Evolutionary conservation across 176 grass and related monocot species (phyloP), one percentile per base, ranked within the genome.

Genomic region (Chloris gayana): DNA sequence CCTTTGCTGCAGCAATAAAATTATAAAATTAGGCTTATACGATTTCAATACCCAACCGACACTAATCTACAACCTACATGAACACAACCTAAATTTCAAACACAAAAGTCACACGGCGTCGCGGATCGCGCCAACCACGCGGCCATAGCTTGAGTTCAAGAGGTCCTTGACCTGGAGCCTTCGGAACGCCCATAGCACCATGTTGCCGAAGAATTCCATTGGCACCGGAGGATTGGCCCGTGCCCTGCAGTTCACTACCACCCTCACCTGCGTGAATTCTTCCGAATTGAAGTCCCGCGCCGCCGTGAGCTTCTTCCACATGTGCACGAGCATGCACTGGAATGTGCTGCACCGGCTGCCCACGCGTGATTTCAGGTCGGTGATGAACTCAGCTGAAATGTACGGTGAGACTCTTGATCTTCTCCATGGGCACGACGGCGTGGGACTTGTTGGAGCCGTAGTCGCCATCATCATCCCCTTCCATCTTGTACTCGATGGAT

Each of bases 131-230:
- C 42, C 61, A 32, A 72, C 80, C 3, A 82, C 88, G 1, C 25
- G 4, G 11, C 54, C 59, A 14, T 75, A 45, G 24, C 69, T 73
- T 11, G 50, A 72, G 24, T 72, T 49, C 10, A 86, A 42, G 32
- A 90, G 64, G 17, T 70, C 75, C 25, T 53, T 32, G 53, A 56
- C 88, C 0, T 29, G 41, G 32, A 73, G 44, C 75, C 38, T 38
- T 6, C 84, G 80, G 69, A 83, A 86, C 7, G 88, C 84, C 80
- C 81, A 86, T 11, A 90, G 53, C 9, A 90, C 88, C 77, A 86
- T 77, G 33, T 90, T 90, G 1, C 88, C 88, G 45, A 86, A 80
- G 75, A 21, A 90, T 53, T 75, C 64, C 32, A 6, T 30, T 2
- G 88, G 74, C 22, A 76, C 68, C 0, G 75, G 69, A 4, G 75